These are phyloP conservation scores for Begonia loranthoides DNA, from an alignment of 306 rosid genomes.

Conservation along the genomic window DNA sequence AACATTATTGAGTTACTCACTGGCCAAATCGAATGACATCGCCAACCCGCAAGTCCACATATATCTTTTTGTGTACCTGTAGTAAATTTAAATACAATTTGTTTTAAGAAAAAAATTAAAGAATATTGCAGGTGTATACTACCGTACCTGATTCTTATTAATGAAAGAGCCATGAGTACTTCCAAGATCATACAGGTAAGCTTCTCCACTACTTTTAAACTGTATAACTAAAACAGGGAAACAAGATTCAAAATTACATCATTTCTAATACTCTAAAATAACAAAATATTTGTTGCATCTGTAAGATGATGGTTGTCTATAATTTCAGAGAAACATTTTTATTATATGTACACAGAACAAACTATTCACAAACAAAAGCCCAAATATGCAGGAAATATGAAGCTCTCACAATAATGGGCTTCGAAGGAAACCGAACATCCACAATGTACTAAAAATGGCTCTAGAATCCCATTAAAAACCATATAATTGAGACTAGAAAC, in stretches of 20 bases:
- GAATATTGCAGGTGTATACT: constrained; percentile 8
- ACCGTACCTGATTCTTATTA: constrained; percentile 62
- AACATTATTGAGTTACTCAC: constrained; percentile 30
- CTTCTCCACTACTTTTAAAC: constrained; percentile 69
- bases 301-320: too few relatives aligned
- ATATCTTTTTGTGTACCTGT: constrained; percentile 61
- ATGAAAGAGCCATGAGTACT: constrained; percentile 88
- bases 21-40: constrained; percentile 93
- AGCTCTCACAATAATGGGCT: too few relatives aligned
- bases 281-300: too few relatives aligned
- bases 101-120: background rate
- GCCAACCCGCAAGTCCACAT: constrained; percentile 72
- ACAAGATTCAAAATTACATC: constrained; percentile 9
- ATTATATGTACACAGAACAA: too few relatives aligned
- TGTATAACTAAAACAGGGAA: constrained; percentile 52
- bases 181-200: constrained; percentile 87
- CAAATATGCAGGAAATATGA: too few relatives aligned
- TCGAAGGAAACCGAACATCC: too few relatives aligned
- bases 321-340: too few relatives aligned
- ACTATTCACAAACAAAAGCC: too few relatives aligned
- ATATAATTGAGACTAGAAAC: too few relatives aligned
- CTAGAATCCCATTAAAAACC: too few relatives aligned
- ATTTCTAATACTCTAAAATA: background rate
- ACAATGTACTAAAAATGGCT: too few relatives aligned
- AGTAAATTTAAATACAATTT: constrained; percentile 4